Evolutionary conservation across 2,329 filamentous ascomycete genomes (phyloP).

Genomic region (Aureobasidium sp.): DNA sequence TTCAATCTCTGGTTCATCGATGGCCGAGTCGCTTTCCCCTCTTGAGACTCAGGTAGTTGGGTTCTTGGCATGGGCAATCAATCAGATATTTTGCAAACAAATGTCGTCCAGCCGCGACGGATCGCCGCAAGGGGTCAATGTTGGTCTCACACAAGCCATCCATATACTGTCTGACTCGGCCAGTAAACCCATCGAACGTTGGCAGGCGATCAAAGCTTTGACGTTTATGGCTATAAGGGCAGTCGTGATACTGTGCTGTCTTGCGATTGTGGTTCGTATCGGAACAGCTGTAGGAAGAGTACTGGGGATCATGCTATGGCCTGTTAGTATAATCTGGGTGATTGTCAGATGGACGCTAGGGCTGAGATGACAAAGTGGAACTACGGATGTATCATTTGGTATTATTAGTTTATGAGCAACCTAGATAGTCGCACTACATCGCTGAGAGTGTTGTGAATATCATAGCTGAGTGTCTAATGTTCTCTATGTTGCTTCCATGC

Average conservation of each 20-base stretch:
- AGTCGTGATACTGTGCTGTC: constrained; percentile 28
- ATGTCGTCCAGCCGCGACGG: constrained; percentile 15
- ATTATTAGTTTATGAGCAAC: not conserved
- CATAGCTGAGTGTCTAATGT: not conserved
- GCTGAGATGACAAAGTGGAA: not conserved
- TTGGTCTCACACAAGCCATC: constrained; percentile 24
- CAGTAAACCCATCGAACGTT: constrained; percentile 28
- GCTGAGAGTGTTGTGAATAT: not conserved
- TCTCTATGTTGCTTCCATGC: too few species aligned
- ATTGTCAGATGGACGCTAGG: constrained; percentile 30
- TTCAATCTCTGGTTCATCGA: not conserved
- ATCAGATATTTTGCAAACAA: not conserved
- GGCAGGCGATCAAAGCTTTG: constrained; percentile 30
- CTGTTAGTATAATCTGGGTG: constrained; percentile 30
- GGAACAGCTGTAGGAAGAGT: constrained; percentile 29
- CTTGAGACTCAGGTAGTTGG: constrained; percentile 11
- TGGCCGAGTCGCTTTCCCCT: not conserved
- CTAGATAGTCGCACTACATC: not conserved
- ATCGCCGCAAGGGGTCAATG: not conserved
- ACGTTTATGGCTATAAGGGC: constrained; percentile 28
- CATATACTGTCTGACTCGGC: constrained; percentile 24
- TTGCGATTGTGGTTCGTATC: constrained; percentile 32
- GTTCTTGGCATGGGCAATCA: constrained; percentile 4
- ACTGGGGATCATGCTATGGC: constrained; percentile 33
- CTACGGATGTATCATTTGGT: not conserved